Conservation (phyloP, 139 green algal species). For the Chlorella sp. region DNA sequence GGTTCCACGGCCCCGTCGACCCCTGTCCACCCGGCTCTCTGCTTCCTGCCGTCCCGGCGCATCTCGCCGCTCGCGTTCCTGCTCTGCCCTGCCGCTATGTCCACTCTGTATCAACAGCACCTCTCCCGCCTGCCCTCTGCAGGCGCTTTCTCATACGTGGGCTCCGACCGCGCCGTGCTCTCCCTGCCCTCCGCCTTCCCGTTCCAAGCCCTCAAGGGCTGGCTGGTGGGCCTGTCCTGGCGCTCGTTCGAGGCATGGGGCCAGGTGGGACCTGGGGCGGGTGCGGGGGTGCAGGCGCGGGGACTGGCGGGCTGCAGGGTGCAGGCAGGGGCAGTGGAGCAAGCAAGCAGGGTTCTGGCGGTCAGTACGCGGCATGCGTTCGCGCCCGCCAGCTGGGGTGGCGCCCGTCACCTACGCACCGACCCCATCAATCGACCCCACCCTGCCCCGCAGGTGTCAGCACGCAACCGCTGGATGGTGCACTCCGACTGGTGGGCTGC, state of each 20-base stretch:
- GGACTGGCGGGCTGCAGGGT: not conserved
- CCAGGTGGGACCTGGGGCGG: slow-evolving; percentile 48
- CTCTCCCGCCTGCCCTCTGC: too few relatives aligned
- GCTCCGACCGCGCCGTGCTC: slow-evolving; percentile 84
- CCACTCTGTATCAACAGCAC: too few relatives aligned
- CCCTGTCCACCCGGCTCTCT: too few relatives aligned
- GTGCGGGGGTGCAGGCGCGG: not conserved
- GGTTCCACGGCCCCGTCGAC: too few relatives aligned
- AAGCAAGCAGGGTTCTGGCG: too few relatives aligned
- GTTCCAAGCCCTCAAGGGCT: slow-evolving; percentile 47
- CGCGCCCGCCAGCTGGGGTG: not conserved
- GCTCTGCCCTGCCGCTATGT: too few relatives aligned
- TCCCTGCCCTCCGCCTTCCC: slow-evolving; percentile 73
- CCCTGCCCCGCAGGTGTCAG: slow-evolving; percentile 23
- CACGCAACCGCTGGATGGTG: slow-evolving; percentile 77
- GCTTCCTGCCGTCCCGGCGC: too few relatives aligned
- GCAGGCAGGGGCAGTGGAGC: not conserved
- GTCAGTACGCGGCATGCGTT: too few relatives aligned
- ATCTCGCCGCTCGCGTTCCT: too few relatives aligned
- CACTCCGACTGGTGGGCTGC: slow-evolving; percentile 77
- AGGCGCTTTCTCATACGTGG: slow-evolving; percentile 70
- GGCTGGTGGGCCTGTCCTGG: slow-evolving; percentile 75
- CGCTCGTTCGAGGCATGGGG: slow-evolving; percentile 79
- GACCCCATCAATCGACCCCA: too few relatives aligned
- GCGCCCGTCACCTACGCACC: not conserved